Percentiles rank a stretch among this genome's conserved stretches.
Evolutionary conservation across 2,329 filamentous ascomycete genomes (phyloP).

Genomic region (Lojkania enalia): DNA sequence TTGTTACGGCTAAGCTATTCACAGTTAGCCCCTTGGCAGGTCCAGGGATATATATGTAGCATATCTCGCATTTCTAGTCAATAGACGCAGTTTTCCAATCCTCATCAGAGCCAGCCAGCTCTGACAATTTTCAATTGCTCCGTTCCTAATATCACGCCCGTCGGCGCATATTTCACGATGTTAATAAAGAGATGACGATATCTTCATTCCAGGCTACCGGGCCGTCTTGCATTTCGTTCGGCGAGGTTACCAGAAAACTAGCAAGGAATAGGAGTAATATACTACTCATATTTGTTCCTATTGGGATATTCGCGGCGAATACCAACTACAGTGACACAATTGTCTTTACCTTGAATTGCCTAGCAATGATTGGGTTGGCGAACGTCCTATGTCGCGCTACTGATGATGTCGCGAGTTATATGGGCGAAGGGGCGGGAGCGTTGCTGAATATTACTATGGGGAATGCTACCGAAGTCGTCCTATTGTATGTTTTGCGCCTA

Average conservation of each 20-base stretch:
- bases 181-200: not conserved
- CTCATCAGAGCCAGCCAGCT: too few species aligned
- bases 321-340: slow-evolving; percentile 69
- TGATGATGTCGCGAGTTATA: slow-evolving; percentile 80
- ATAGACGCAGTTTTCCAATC: too few species aligned
- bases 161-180: not conserved
- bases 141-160: too few species aligned
- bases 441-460: slow-evolving; percentile 61
- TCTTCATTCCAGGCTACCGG: not conserved
- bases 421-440: slow-evolving; percentile 61
- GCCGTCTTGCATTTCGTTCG: not conserved
- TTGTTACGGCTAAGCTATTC: too few species aligned
- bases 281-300: slow-evolving; percentile 72
- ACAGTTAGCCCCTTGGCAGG: too few species aligned
- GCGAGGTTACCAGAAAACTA: not conserved
- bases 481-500: slow-evolving; percentile 66
- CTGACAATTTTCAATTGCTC: not conserved
- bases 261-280: slow-evolving; percentile 69
- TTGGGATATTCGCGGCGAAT: slow-evolving; percentile 57
- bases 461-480: slow-evolving; percentile 85
- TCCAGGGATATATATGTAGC: too few species aligned
- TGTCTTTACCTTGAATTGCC: slow-evolving; percentile 19
- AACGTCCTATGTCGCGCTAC: slow-evolving; percentile 20
- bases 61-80: too few species aligned
- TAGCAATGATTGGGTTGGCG: slow-evolving; percentile 18